Base-by-base conservation (phyloP, 176 grass and related monocot genomes). In the Paspalum notatum region DNA sequence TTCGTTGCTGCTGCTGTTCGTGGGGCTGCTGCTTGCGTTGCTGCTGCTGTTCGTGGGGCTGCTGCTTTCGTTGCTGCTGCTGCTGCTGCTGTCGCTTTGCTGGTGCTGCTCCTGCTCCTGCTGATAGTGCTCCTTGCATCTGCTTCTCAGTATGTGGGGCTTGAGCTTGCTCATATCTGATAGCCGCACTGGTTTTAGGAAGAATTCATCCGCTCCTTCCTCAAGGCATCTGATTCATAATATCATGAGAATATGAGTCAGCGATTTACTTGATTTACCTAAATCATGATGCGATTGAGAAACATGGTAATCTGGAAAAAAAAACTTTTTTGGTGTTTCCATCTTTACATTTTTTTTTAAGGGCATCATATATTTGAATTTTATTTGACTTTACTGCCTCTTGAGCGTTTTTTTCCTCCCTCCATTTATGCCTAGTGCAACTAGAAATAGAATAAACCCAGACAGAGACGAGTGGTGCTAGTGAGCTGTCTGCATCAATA, bases 191-290 rank as follows among this genome's bases (percentile, higher is more conserved):
- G 95, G 95, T 68, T 98, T 98, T 10, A 94, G 86, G 72, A 94
- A 98, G 53, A 94, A 98, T 59, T 94, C 92, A 22, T 98, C 88
- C 37, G 95, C 95, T 70, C 95, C 95, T 91, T 90, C 95, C 85
- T 98, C 95, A 75, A 98, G 74, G 84, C 92, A 98, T 91, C 95
- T 98, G 92, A 25, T 85, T 80, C 51, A 74, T 1, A 80, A 61
- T 9, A 41, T 38, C 44, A 55, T 77, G n/a, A 8, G 9, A 16
- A 85, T 48, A 26, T 39, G 43, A 60, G 22, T 79, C 32, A 74
- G 59, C 1, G 18, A 55, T 58, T 58, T 58, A 0, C n/a, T n/a
- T 55, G 4, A 20, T 5, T 45, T 45, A 44, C 15, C 14, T 17
- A 49, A 7, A 27, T 39, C 14, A 13, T 49, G 8, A 46, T n/a